Evolutionary conservation across 2,329 filamentous ascomycete genomes (phyloP).

Genomic region (Exserohilum turcica): DNA sequence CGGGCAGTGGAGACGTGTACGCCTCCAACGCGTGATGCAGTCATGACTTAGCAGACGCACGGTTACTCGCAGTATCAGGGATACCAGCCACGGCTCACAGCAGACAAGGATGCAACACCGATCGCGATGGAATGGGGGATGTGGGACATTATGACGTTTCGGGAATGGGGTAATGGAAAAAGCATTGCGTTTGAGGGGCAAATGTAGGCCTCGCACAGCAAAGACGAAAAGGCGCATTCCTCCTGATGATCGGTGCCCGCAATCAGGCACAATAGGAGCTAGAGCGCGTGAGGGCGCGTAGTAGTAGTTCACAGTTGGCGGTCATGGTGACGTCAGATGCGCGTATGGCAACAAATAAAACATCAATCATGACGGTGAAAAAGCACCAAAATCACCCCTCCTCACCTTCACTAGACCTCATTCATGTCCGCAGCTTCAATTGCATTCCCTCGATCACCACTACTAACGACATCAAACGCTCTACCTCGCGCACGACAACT

Average conservation of each 20-base stretch:
- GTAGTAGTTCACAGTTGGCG: conserved; percentile 3
- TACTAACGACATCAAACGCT: conserved; percentile 21
- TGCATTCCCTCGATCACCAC: conserved; percentile 29
- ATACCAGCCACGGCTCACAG: conserved; percentile 6
- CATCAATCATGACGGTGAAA: conserved; percentile 24
- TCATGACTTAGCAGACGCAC: conserved; percentile 5
- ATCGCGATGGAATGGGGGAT: conserved; percentile 14
- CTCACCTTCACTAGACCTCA: neutral
- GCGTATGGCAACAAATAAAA: conserved; percentile 23
- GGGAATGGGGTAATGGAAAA: conserved; percentile 12
- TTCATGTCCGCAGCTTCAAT: conserved; percentile 32
- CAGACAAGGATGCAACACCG: conserved; percentile 6
- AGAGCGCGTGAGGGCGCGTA: conserved; percentile 25
- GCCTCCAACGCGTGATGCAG: conserved; percentile 2
- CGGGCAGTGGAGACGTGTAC: neutral
- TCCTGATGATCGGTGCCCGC: conserved; percentile 13
- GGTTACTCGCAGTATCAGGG: conserved; percentile 2
- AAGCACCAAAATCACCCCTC: conserved; percentile 10
- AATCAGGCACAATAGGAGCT: conserved; percentile 3
- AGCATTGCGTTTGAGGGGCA: conserved; percentile 14
- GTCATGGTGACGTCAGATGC: conserved; percentile 40
- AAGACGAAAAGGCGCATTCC: conserved; percentile 12
- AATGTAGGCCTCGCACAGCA: conserved; percentile 13
- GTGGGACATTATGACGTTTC: conserved; percentile 12
- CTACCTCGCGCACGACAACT: conserved; percentile 26